phyloP scores from a whole-genome alignment of 2,329 filamentous ascomycete species.

The Curvularia hawaiiensis region DNA sequence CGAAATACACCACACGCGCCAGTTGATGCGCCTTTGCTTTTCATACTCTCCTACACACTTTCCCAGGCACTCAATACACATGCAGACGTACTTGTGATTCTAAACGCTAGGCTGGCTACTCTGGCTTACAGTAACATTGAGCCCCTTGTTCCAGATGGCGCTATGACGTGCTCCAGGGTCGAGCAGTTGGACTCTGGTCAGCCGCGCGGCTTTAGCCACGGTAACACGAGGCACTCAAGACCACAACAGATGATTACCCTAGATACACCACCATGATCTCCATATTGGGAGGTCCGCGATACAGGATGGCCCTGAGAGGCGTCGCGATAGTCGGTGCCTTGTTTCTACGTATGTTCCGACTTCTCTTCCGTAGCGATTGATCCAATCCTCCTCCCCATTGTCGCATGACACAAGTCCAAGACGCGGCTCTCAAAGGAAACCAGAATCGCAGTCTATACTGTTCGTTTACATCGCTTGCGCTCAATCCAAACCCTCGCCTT shows the following conservation, averaged over 20 bases:
- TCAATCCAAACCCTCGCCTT: background rate
- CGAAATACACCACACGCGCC: background rate
- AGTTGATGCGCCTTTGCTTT: background rate
- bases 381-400: background rate
- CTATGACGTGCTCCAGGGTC: constrained; percentile 11
- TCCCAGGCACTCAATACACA: background rate
- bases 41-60: background rate
- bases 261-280: constrained; percentile 3
- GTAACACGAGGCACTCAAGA: background rate
- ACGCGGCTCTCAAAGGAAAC: background rate
- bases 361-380: background rate
- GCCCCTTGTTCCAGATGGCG: constrained; percentile 7
- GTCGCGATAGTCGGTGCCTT: constrained; percentile 8
- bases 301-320: constrained; percentile 3
- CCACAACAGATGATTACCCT: constrained; percentile 4
- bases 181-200: background rate
- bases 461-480: constrained; percentile 2
- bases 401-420: background rate
- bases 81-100: background rate
- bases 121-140: constrained; percentile 4
- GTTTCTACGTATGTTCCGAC: constrained; percentile 12
- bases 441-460: background rate
- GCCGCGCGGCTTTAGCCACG: constrained; percentile 2
- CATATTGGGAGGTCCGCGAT: constrained; percentile 8
- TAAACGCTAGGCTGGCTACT: background rate